These are phyloP conservation scores for Solanum dulcamara DNA, from an alignment of 257 asterid species.

Conservation along the genomic window DNA sequence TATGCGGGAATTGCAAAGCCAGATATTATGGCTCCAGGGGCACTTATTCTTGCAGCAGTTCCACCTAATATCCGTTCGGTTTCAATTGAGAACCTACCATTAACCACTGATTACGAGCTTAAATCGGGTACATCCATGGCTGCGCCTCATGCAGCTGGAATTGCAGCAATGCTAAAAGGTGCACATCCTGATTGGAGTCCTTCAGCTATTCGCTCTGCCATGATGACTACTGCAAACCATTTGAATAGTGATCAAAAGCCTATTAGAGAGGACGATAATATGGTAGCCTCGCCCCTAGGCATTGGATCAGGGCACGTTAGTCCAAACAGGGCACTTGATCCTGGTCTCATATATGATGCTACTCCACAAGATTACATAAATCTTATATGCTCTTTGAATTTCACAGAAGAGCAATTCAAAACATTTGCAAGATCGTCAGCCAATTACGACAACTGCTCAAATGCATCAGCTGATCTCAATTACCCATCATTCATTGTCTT, in stretches of 20 bases:
- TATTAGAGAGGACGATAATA: background rate
- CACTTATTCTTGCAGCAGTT: background rate
- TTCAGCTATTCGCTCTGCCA: slow-evolving; percentile 8
- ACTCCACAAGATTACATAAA: background rate
- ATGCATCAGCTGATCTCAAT: background rate
- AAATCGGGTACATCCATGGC: slow-evolving; percentile 8
- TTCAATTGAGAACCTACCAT: background rate
- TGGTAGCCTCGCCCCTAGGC: background rate
- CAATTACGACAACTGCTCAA: background rate
- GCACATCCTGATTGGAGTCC: slow-evolving; percentile 6
- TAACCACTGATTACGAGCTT: background rate
- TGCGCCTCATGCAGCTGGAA: slow-evolving; percentile 3
- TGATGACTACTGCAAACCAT: slow-evolving; percentile 5
- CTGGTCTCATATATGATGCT: background rate
- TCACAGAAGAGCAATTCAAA: background rate
- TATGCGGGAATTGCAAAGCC: background rate
- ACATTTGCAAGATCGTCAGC: background rate
- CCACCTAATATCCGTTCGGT: background rate
- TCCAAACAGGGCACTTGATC: background rate
- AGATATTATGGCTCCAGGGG: slow-evolving; percentile 4
- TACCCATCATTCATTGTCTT: background rate
- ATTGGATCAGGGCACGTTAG: background rate
- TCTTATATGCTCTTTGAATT: background rate
- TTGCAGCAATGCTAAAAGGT: slow-evolving; percentile 3
- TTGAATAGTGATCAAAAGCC: background rate